These are phyloP conservation scores for Nematocida sp. DNA, from an alignment of 371 early-diverging fungal species.

Conservation along the genomic window DNA sequence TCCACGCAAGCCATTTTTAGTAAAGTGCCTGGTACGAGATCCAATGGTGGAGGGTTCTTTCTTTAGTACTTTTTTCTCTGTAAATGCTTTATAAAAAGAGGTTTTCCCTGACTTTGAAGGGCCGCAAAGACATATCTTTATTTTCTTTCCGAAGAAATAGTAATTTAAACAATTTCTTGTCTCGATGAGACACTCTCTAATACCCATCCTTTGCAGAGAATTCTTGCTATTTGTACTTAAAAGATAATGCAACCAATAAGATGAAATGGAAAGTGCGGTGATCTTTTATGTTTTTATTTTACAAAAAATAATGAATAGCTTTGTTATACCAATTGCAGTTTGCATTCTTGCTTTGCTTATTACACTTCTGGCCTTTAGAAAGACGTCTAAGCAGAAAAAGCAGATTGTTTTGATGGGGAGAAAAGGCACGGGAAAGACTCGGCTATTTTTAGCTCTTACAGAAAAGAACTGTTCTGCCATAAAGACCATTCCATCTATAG, in stretches of 20 bases:
- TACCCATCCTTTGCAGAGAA: slow-evolving; percentile 10
- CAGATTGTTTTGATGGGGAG: slow-evolving; percentile 23
- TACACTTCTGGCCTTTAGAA: background rate
- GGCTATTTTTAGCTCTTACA: slow-evolving; percentile 25
- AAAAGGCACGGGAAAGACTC: slow-evolving; percentile 48
- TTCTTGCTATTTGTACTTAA: background rate
- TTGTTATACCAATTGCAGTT: slow-evolving; percentile 23
- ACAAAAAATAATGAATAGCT: slow-evolving; percentile 24
- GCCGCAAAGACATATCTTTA: slow-evolving; percentile 62
- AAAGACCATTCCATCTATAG: slow-evolving; percentile 30
- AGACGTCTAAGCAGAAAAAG: background rate
- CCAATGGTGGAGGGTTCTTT: slow-evolving; percentile 18
- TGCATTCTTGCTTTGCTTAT: background rate
- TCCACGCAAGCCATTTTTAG: slow-evolving; percentile 41
- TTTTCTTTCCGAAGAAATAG: slow-evolving; percentile 60
- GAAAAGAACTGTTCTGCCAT: background rate
- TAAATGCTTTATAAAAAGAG: slow-evolving; percentile 50
- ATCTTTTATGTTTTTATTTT: slow-evolving; percentile 26
- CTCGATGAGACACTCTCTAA: slow-evolving; percentile 31
- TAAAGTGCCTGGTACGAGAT: slow-evolving; percentile 25
- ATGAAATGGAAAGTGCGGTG: background rate
- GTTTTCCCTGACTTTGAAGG: slow-evolving; percentile 61
- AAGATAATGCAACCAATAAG: slow-evolving; percentile 1
- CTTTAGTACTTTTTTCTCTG: slow-evolving; percentile 30
- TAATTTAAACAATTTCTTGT: slow-evolving; percentile 40